Evolutionary conservation across 192 early-diverging fungal genomes (phyloP), one percentile per base, ranked within the genome.

Genomic region (Coemansia sp.): DNA sequence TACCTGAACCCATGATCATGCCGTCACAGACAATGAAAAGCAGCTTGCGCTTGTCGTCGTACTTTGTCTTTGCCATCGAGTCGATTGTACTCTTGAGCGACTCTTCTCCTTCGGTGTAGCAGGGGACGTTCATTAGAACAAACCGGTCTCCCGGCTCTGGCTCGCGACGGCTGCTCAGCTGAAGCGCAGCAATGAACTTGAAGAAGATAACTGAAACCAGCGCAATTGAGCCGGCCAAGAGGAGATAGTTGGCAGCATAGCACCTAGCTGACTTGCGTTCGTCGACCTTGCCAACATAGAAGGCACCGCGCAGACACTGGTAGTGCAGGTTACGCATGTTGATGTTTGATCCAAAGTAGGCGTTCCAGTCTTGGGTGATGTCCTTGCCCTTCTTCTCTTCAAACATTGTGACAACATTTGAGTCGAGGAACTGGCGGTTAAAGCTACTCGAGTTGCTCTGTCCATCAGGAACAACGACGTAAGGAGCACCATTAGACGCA

Each of bases 11-110:
- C 65, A 93, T 86, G 80, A 98, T 89, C 88, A 94, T 91, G 51
- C 96, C 96, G 72, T 98, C 96, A 53, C 89, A 90, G 42, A 98
- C 84, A 42, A 98, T 86, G 67, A 98, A 96, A 41, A 98, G 63
- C 23, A 98, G 80, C 71, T 96, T 98, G 70, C 94, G 88, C 78
- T 93, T 95, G 78, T 98, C 96, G 59, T 96, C 96, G 67, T 98
- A 98, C 52, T 89, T 83, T 34, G 94, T 80, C 19, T 78, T 85
- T 4, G 92, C 89, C 57, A 98, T 73, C 8, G 96, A 98, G 63
- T 98, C 87, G 49, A 98, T 80, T 0, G 96, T 98, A 69, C 88
- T 91, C 25, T 86, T 78, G 15, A 98, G 74, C 0, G 96, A 96
- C 41, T 86, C 89, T 60, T 98, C 96, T 50, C 89, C 90, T 74